Evolutionary conservation across 75 land plant species (phyloP), one percentile per base, ranked within the genome.

Genomic region (Pseudotsuga menziesii): DNA sequence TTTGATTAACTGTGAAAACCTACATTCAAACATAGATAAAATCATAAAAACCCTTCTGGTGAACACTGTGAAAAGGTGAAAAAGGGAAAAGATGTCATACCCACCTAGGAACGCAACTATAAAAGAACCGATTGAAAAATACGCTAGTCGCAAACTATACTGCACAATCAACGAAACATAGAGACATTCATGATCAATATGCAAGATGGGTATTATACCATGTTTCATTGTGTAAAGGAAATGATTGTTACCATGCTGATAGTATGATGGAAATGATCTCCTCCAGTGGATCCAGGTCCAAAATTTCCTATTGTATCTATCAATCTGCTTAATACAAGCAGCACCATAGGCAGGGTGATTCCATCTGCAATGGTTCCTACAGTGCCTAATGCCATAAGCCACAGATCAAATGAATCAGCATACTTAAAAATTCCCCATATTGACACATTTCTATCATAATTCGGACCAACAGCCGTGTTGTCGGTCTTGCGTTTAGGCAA

Each of bases 331-430:
- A 75, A 58, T 4, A 88, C 29, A 12, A 73, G 22, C 35, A 90
- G 74, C 61, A 81, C 74, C 7, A 83, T 3, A 17, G 91, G 89
- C 35, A 83, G 26, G 13, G 85, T 35, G n/a, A 85, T 56, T 4
- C 96, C 96, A 79, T 93, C 92, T 29, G 81, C 93, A 8, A 88
- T 61, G 15, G 89, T 80, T 29, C 92, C 96, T 17, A 87, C 13
- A 71, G 79, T 81, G 23, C 93, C 96, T 19, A 93, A 20, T 39
- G 67, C 64, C 91, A 93, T 89, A 72, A 93, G 57, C 79, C 72
- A 58, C 76, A 29, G 41, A 63, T 93, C 96, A 0, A 56, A 22
- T 2, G 36, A 32, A 61, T 91, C 91, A 4, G 96, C 88, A 58
- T 83, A 89, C 84, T 82, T 81, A 82, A 92, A 88, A 41, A 91